Evolutionary conservation across 2,329 filamentous ascomycete genomes (phyloP).

Genomic region (Tolypocladium album): DNA sequence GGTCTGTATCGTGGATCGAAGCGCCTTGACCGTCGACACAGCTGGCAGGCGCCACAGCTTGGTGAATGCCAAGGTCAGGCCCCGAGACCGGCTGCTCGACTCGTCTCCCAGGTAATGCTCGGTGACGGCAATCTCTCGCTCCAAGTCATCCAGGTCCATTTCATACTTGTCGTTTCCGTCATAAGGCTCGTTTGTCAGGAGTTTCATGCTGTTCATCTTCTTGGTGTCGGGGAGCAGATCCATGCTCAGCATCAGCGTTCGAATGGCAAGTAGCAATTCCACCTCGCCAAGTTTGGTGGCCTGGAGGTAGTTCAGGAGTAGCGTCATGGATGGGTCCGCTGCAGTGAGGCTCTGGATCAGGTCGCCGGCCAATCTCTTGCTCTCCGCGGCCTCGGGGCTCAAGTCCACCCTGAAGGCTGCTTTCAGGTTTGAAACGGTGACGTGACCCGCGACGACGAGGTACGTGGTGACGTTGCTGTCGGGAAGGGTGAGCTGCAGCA

Average conservation of each 20-base stretch:
- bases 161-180: conserved; percentile 24
- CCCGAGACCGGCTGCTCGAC: conserved; percentile 49
- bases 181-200: conserved; percentile 18
- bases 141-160: conserved; percentile 49
- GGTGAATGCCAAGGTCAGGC: conserved; percentile 56
- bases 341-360: conserved; percentile 51
- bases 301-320: conserved; percentile 55
- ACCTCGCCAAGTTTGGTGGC: conserved; percentile 53
- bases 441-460: conserved; percentile 47
- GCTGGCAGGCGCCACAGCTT: conserved; percentile 59
- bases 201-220: conserved; percentile 19
- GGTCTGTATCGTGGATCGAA: conserved; percentile 53
- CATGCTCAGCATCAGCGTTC: conserved; percentile 58
- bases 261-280: conserved; percentile 57
- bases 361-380: conserved; percentile 43
- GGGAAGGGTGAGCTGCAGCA: conserved; percentile 28
- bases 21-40: conserved; percentile 46
- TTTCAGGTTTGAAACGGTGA: conserved; percentile 48
- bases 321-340: conserved; percentile 56
- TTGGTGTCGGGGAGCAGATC: conserved; percentile 40
- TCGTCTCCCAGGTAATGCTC: conserved; percentile 57
- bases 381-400: conserved; percentile 29
- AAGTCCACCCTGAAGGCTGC: conserved; percentile 43
- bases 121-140: conserved; percentile 56
- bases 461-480: conserved; percentile 47